Base-by-base conservation (phyloP, 108 stramenopile genomes). In the Mayamaea pseudoterrestris region DNA sequence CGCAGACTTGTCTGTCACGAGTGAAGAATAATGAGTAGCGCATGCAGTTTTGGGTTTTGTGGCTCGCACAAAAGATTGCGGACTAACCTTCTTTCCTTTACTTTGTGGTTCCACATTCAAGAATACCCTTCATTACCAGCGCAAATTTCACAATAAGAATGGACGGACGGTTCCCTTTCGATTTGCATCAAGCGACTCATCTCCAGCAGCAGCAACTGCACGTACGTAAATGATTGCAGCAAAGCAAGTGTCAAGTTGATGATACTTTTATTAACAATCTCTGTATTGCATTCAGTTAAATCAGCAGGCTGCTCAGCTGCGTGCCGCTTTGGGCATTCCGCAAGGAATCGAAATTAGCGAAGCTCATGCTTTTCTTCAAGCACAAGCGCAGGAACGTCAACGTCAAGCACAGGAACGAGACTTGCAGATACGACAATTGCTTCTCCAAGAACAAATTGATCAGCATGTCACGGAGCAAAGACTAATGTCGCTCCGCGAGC, bases 361-460 rank as follows among this genome's bases (percentile, higher is more conserved):
- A 65, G 61, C 40, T 66, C 51, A 32, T 34, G 49, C 39, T 61
- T 3, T 61, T 47, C 4, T 22, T 30, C n/a, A n/a, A n/a, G n/a
- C n/a, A 16, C 36, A 54, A 17, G 50, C 56, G 35, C 44, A 65
- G 36, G 67, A 68, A 47, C 49, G 62, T 39, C 37, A 39, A 23
- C 74, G 65, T 39, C 60, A 61, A 35, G 68, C 61, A 23, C n/a
- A 59, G 12, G 65, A 69, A 28, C 47, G 72, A 13, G 67, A 74
- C 30, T 35, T 68, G 22, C 63, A 57, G 25, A 44, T 69, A 13
- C 68, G 61, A 6, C 68, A 69, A 51, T 17, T 65, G 29, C 24
- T 75, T 25, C 41, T 69, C 9, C 67, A 65, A 56, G 74, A 66
- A 22, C 74, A 69, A 40, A 31, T 74, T n/a, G 60, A 57, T 24